phyloP scores from a whole-genome alignment of 305 asterid genomes.

The Fraxinus sp. region DNA sequence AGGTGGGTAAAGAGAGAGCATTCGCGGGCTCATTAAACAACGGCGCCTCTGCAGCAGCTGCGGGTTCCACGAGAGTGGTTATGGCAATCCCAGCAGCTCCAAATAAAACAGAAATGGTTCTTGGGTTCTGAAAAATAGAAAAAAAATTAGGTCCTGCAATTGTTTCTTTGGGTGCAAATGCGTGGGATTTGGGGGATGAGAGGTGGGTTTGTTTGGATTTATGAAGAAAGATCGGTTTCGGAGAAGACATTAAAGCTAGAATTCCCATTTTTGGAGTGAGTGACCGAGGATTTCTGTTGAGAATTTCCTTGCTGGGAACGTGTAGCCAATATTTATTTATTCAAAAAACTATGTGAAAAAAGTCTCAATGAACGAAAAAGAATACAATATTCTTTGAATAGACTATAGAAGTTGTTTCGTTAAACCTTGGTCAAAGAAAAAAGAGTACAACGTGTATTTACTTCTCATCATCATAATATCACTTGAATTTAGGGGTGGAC shows the following conservation, averaged over 20 bases:
- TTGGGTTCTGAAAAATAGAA: slow-evolving; percentile 27
- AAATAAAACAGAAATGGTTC: slow-evolving; percentile 33
- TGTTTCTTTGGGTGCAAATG: slow-evolving; percentile 25
- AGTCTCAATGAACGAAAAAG: too few relatives aligned
- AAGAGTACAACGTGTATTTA: too few relatives aligned
- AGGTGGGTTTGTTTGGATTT: slow-evolving; percentile 27
- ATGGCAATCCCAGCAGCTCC: slow-evolving; percentile 70
- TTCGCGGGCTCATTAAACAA: slow-evolving; percentile 71
- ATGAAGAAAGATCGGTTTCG: slow-evolving; percentile 25
- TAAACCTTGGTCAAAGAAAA: not conserved
- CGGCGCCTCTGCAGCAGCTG: slow-evolving; percentile 54
- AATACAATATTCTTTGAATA: not conserved
- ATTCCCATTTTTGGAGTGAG: slow-evolving; percentile 29
- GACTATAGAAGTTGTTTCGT: not conserved
- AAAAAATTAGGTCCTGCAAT: slow-evolving; percentile 2
- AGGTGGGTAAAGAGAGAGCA: slow-evolving; percentile 95
- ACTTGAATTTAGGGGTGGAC: too few relatives aligned
- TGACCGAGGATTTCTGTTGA: not conserved
- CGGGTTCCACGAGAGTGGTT: slow-evolving; percentile 42
- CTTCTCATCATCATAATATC: too few relatives aligned
- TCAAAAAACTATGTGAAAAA: not conserved
- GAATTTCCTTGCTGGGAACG: not conserved
- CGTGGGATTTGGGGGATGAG: slow-evolving; percentile 8
- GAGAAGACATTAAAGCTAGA: slow-evolving; percentile 25
- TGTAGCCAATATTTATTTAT: not conserved